Conservation (phyloP, 164 flowering plant species). For the Sedum album region DNA sequence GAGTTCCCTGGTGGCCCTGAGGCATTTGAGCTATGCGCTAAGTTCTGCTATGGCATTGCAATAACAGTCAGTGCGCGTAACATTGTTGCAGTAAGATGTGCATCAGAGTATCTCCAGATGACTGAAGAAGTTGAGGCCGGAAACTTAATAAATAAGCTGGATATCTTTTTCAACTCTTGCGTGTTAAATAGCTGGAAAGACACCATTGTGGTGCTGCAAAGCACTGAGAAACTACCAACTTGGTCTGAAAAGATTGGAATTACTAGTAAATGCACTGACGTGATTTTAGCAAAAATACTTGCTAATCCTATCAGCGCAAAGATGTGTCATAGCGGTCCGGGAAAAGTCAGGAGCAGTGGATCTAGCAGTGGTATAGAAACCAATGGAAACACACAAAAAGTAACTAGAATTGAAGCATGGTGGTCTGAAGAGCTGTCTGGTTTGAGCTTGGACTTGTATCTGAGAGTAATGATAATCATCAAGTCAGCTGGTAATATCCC, state of each 20-base stretch:
- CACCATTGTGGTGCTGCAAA: slow-evolving; percentile 47
- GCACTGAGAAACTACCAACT: slow-evolving; percentile 35
- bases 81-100: slow-evolving; percentile 60
- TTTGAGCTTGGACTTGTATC: slow-evolving; percentile 63
- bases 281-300: slow-evolving; percentile 61
- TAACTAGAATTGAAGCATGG: slow-evolving; percentile 40
- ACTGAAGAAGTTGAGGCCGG: slow-evolving; percentile 63
- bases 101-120: slow-evolving; percentile 79
- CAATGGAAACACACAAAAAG: slow-evolving; percentile 31
- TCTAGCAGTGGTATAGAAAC: slow-evolving; percentile 44
- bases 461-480: slow-evolving; percentile 75
- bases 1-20: slow-evolving; percentile 83
- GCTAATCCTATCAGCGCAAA: slow-evolving; percentile 45
- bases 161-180: slow-evolving; percentile 70
- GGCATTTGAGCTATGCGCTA: slow-evolving; percentile 85
- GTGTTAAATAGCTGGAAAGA: slow-evolving; percentile 90
- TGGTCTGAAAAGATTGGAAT: slow-evolving; percentile 82
- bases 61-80: slow-evolving; percentile 67
- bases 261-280: slow-evolving; percentile 54
- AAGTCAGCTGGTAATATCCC: slow-evolving; percentile 64
- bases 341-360: slow-evolving; percentile 38
- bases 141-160: slow-evolving; percentile 57
- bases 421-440: slow-evolving; percentile 92
- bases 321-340: slow-evolving; percentile 28
- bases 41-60: slow-evolving; percentile 80